Evolutionary conservation across 2,329 filamentous ascomycete genomes (phyloP).

Genomic region (Cercospora sojina): DNA sequence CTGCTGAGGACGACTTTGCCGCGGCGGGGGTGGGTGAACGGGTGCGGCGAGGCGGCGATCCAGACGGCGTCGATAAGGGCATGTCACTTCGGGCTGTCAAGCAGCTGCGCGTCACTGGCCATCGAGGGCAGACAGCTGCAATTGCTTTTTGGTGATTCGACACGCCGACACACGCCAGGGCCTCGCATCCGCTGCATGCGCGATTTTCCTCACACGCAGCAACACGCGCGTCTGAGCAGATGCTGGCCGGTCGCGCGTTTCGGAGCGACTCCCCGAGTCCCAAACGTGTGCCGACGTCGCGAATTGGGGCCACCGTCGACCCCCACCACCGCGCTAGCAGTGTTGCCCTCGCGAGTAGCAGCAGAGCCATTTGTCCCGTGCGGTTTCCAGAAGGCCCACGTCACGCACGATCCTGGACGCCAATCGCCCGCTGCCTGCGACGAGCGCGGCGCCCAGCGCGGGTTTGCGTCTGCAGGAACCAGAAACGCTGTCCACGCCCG

Average conservation of each 20-base stretch:
- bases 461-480: slow-evolving; percentile 8
- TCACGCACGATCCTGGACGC: slow-evolving; percentile 8
- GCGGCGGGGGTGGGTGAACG: slow-evolving; percentile 1
- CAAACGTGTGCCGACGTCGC: neutral
- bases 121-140: slow-evolving; percentile 1
- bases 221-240: neutral
- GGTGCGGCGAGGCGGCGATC: slow-evolving; percentile 16
- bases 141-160: slow-evolving; percentile 6
- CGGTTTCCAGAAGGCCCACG: slow-evolving; percentile 8
- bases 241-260: neutral
- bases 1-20: neutral
- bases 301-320: neutral
- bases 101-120: slow-evolving; percentile 9
- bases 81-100: slow-evolving; percentile 11
- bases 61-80: slow-evolving; percentile 7
- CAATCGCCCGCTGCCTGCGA: slow-evolving; percentile 6
- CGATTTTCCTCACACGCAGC: neutral
- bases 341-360: neutral
- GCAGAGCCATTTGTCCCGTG: neutral
- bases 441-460: slow-evolving; percentile 6
- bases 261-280: neutral
- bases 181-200: neutral
- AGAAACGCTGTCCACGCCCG: neutral
- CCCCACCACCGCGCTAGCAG: neutral
- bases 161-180: neutral